phyloP scores from a whole-genome alignment of 495 filamentous ascomycete genomes.

The Echria macrotheca region DNA sequence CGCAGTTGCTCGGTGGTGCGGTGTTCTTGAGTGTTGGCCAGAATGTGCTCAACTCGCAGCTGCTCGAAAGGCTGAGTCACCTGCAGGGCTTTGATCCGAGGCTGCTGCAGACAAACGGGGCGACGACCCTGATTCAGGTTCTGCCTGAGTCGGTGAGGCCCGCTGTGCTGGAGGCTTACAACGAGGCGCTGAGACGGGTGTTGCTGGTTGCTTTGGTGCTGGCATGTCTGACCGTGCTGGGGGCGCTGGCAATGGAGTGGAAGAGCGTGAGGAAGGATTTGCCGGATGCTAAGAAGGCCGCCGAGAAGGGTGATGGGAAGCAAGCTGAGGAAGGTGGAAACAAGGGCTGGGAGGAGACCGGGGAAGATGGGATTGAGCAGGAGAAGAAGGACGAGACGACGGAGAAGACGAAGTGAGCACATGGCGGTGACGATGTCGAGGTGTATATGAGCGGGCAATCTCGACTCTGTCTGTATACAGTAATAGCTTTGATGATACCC shows the following conservation, averaged over 20 bases:
- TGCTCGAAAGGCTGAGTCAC: slow-evolving; percentile 38
- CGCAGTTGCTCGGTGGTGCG: slow-evolving; percentile 56
- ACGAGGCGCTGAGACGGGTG: slow-evolving; percentile 54
- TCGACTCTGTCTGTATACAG: too few species aligned
- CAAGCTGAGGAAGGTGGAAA: slow-evolving; percentile 55
- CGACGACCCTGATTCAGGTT: slow-evolving; percentile 54
- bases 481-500: too few species aligned
- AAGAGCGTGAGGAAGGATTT: slow-evolving; percentile 69
- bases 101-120: slow-evolving; percentile 52
- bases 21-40: slow-evolving; percentile 58
- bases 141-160: slow-evolving; percentile 41
- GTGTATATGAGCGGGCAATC: too few species aligned
- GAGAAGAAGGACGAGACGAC: not conserved
- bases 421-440: too few species aligned
- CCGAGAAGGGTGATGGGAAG: slow-evolving; percentile 63
- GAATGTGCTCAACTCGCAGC: slow-evolving; percentile 53
- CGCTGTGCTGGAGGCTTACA: slow-evolving; percentile 59
- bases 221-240: slow-evolving; percentile 52
- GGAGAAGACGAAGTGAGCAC: not conserved
- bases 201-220: slow-evolving; percentile 63
- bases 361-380: slow-evolving; percentile 21
- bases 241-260: slow-evolving; percentile 63
- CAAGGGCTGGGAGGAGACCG: slow-evolving; percentile 41
- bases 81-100: slow-evolving; percentile 45
- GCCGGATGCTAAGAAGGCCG: slow-evolving; percentile 54